Conservation (phyloP, 176 grass and related monocot genomes). For the Oryza coarctata region DNA sequence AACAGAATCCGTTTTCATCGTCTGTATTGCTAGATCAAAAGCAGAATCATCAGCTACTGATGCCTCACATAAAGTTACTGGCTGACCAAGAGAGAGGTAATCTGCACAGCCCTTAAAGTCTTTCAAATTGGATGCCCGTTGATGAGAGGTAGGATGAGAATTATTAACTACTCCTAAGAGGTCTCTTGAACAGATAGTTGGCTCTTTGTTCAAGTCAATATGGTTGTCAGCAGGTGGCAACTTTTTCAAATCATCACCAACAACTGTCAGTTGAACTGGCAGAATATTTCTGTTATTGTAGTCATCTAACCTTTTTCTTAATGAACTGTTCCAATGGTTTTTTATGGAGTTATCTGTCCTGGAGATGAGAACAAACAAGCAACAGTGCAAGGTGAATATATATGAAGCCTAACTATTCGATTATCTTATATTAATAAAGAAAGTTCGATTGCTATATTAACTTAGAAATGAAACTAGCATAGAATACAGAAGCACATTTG, state of each 20-base stretch:
- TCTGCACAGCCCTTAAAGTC: slow-evolving; percentile 33
- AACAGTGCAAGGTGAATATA: slow-evolving; percentile 22
- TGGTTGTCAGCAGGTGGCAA: slow-evolving; percentile 16
- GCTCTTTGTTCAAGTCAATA: slow-evolving; percentile 48
- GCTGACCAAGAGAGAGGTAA: slow-evolving; percentile 41
- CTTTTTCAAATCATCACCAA: slow-evolving; percentile 38
- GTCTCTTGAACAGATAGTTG: slow-evolving; percentile 17
- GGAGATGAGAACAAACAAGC: slow-evolving; percentile 39
- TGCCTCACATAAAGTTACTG: slow-evolving; percentile 28
- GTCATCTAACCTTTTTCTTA: slow-evolving; percentile 74
- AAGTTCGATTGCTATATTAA: neutral
- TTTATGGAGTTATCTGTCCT: slow-evolving; percentile 98
- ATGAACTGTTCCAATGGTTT: slow-evolving; percentile 97
- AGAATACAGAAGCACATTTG: neutral
- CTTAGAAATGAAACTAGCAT: neutral
- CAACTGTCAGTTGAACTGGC: slow-evolving; percentile 19
- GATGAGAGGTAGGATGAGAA: slow-evolving; percentile 30
- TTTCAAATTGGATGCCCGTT: slow-evolving; percentile 30
- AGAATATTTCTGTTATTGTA: slow-evolving; percentile 31
- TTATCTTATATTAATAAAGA: neutral
- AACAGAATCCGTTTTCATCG: slow-evolving; percentile 25
- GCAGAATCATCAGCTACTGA: slow-evolving; percentile 26
- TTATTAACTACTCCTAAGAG: slow-evolving; percentile 19
- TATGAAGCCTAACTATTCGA: slow-evolving; percentile 4
- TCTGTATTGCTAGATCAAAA: slow-evolving; percentile 32